phyloP scores from a whole-genome alignment of 208 protist genomes.

The Trichomonas gallinae region DNA sequence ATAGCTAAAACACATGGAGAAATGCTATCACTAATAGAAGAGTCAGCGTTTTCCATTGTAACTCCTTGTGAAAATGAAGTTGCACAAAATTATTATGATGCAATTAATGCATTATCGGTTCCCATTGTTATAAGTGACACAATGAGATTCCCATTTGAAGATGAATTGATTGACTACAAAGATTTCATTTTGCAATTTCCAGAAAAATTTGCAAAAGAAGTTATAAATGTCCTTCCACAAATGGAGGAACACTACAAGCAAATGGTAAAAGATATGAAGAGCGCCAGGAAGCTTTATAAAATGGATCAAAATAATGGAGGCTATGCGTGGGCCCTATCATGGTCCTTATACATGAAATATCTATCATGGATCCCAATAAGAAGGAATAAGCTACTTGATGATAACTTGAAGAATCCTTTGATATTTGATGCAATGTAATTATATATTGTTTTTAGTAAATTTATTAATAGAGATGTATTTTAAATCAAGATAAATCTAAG shows the following conservation, averaged over 20 bases:
- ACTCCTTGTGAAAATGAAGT: neutral
- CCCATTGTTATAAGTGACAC: neutral
- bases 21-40: neutral
- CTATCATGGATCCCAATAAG: neutral
- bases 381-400: neutral
- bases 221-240: neutral
- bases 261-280: neutral
- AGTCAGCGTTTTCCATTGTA: neutral
- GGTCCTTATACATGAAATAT: neutral
- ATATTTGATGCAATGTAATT: neutral
- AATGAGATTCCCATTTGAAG: slow-evolving; percentile 7
- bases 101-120: neutral
- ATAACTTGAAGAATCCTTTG: neutral
- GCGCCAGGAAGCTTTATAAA: neutral
- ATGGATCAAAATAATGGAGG: neutral
- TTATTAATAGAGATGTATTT: no score
- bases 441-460: no score
- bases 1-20: neutral
- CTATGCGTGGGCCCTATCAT: neutral
- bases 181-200: neutral
- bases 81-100: neutral
- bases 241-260: neutral
- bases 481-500: no score
- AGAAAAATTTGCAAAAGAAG: neutral
- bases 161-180: neutral